These are phyloP conservation scores for Coniosporium tulheliwenetii DNA, from an alignment of 2,329 filamentous ascomycete species.

Conservation along the genomic window DNA sequence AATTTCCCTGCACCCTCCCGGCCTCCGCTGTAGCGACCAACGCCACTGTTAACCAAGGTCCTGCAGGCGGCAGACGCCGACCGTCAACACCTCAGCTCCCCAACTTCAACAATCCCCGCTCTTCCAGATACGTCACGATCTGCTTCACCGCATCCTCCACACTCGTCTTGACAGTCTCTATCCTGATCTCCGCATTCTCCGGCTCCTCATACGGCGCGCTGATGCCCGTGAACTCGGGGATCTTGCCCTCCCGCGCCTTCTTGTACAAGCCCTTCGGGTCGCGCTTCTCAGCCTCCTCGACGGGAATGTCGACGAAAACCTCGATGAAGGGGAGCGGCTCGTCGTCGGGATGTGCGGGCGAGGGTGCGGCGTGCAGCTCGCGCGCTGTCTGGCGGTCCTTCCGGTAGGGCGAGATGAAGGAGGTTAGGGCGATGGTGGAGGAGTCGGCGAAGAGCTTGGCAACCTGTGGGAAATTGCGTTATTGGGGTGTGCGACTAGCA, in stretches of 20 bases:
- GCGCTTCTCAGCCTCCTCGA: slow-evolving; percentile 83
- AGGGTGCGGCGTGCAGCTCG: slow-evolving; percentile 53
- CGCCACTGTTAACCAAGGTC: no score
- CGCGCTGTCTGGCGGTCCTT: slow-evolving; percentile 74
- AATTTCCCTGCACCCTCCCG: no score
- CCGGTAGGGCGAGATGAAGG: slow-evolving; percentile 91
- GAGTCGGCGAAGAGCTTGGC: slow-evolving; percentile 93
- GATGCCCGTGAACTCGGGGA: slow-evolving; percentile 95
- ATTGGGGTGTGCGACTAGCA: not conserved
- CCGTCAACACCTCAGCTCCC: not conserved
- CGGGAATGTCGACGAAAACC: slow-evolving; percentile 80
- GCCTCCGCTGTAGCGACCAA: no score
- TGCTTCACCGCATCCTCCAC: slow-evolving; percentile 79
- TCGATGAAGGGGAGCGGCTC: slow-evolving; percentile 73
- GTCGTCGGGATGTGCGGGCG: slow-evolving; percentile 27
- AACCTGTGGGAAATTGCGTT: slow-evolving; percentile 35
- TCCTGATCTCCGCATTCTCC: slow-evolving; percentile 68
- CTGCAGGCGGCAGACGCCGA: no score
- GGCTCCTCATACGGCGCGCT: slow-evolving; percentile 91
- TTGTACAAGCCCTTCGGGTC: slow-evolving; percentile 98
- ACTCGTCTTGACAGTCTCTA: slow-evolving; percentile 64
- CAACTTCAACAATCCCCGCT: slow-evolving; percentile 44
- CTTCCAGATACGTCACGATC: slow-evolving; percentile 66
- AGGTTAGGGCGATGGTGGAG: slow-evolving; percentile 75
- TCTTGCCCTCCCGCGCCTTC: slow-evolving; percentile 84